Conservation (phyloP, 345 rosid genomes). For the Salix koriyanagi region DNA sequence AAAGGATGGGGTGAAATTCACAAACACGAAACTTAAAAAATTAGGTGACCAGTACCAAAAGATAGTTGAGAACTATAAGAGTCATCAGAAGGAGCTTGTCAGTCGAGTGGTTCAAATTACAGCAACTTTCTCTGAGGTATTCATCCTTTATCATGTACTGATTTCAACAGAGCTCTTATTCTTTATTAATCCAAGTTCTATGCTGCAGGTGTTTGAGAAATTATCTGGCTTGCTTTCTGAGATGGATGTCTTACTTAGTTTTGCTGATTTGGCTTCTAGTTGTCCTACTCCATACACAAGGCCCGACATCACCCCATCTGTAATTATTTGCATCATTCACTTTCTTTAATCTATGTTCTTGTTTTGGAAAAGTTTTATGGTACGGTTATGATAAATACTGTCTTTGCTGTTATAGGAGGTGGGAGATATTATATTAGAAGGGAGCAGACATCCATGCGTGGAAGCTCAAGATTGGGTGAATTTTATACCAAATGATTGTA, state of each 20-base stretch:
- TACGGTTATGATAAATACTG: neutral
- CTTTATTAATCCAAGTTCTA: constrained; percentile 9
- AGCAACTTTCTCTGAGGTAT: constrained; percentile 86
- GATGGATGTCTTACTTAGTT: constrained; percentile 91
- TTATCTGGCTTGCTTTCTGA: constrained; percentile 73
- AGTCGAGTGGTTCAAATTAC: constrained; percentile 75
- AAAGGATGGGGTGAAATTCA: constrained; percentile 96
- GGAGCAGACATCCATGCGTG: constrained; percentile 95
- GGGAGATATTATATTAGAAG: constrained; percentile 81
- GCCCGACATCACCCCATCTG: constrained; percentile 77
- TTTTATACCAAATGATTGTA: constrained; percentile 96
- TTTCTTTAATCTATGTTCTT: constrained; percentile 3
- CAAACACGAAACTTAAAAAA: constrained; percentile 87
- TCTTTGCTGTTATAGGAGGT: constrained; percentile 49
- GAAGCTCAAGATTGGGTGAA: constrained; percentile 99
- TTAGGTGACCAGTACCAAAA: constrained; percentile 86
- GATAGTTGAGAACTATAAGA: constrained; percentile 76
- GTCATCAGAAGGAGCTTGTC: constrained; percentile 75
- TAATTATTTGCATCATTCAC: constrained; percentile 28
- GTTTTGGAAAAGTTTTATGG: constrained; percentile 8
- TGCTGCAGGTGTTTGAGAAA: constrained; percentile 70
- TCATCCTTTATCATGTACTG: constrained; percentile 1
- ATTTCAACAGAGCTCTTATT: constrained; percentile 4
- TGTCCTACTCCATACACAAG: constrained; percentile 92
- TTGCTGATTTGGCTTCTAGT: constrained; percentile 91